Conservation (phyloP, 768 basidiomycete species). For the Xerocomus brunneocitrinus region DNA sequence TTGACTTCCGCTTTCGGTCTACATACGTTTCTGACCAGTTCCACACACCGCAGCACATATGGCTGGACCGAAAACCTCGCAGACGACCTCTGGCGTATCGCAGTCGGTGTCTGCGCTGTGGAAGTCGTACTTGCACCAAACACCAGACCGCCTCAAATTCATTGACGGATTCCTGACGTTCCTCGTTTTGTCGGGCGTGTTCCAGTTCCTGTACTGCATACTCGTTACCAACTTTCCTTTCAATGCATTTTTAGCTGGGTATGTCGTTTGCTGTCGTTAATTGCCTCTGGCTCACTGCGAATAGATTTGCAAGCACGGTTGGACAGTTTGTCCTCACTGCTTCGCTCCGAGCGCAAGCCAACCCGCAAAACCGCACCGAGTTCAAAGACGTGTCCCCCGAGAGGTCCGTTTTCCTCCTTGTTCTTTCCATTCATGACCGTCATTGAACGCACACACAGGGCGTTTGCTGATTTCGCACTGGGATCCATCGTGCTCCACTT, state of each 20-base stretch:
- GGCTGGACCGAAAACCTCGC: slow-evolving; percentile 34
- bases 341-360: slow-evolving; percentile 87
- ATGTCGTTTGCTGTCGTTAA: slow-evolving; percentile 27
- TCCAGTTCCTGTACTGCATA: slow-evolving; percentile 90
- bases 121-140: slow-evolving; percentile 73
- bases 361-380: slow-evolving; percentile 73
- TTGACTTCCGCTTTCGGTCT: slow-evolving; percentile 13
- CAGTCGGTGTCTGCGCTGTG: slow-evolving; percentile 52
- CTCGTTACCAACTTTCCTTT: slow-evolving; percentile 92
- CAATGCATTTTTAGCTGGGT: slow-evolving; percentile 97
- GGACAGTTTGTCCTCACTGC: slow-evolving; percentile 97
- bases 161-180: slow-evolving; percentile 92
- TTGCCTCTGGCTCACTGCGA: slow-evolving; percentile 1
- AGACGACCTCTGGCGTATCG: slow-evolving; percentile 21
- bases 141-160: slow-evolving; percentile 83
- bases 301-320: slow-evolving; percentile 85
- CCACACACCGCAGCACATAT: slow-evolving; percentile 25
- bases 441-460: slow-evolving; percentile 50
- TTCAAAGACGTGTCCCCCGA: slow-evolving; percentile 95
- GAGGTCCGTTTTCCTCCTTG: slow-evolving; percentile 48
- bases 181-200: slow-evolving; percentile 84
- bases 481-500: slow-evolving; percentile 97
- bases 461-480: slow-evolving; percentile 93
- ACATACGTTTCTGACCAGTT: slow-evolving; percentile 6
- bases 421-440: not conserved